Conservation (phyloP, 768 basidiomycete genomes). For the Leccinum rimulosum region DNA sequence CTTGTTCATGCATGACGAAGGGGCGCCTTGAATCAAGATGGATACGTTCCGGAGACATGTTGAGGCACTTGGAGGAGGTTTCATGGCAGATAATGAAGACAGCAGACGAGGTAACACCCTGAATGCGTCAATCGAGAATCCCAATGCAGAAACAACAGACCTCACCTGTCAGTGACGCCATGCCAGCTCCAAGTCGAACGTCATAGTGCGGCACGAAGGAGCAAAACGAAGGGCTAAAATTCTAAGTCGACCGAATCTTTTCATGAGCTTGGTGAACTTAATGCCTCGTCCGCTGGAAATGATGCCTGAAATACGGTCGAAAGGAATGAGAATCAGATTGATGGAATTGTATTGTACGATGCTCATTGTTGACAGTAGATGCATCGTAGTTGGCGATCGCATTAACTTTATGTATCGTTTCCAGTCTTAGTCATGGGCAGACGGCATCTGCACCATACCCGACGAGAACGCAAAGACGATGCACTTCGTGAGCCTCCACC, state of each 20-base stretch:
- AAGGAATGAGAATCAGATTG: too few relatives aligned
- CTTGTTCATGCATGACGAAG: slow-evolving; percentile 38
- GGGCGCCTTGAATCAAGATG: slow-evolving; percentile 20
- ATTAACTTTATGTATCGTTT: slow-evolving; percentile 92
- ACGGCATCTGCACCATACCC: slow-evolving; percentile 98
- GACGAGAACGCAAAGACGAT: slow-evolving; percentile 93
- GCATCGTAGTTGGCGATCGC: too few relatives aligned
- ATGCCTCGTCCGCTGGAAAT: too few relatives aligned
- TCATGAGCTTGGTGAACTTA: too few relatives aligned
- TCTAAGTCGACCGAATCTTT: too few relatives aligned
- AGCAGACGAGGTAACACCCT: slow-evolving; percentile 18
- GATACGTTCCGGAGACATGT: slow-evolving; percentile 56
- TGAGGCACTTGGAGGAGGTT: slow-evolving; percentile 31
- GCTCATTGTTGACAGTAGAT: too few relatives aligned
- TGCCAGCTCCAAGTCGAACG: too few relatives aligned
- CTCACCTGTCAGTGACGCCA: slow-evolving; percentile 19
- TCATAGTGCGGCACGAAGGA: too few relatives aligned
- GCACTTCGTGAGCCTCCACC: slow-evolving; percentile 96
- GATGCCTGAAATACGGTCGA: too few relatives aligned
- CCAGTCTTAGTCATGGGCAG: slow-evolving; percentile 95
- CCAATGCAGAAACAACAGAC: slow-evolving; percentile 4
- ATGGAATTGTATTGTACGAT: too few relatives aligned
- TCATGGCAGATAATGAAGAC: slow-evolving; percentile 39
- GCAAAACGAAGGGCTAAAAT: too few relatives aligned
- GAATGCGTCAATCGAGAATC: slow-evolving; percentile 11